Evolutionary conservation across 2,329 filamentous ascomycete genomes (phyloP), one percentile per base, ranked within the genome.

Genomic region (Chaetomiaceae sp.): DNA sequence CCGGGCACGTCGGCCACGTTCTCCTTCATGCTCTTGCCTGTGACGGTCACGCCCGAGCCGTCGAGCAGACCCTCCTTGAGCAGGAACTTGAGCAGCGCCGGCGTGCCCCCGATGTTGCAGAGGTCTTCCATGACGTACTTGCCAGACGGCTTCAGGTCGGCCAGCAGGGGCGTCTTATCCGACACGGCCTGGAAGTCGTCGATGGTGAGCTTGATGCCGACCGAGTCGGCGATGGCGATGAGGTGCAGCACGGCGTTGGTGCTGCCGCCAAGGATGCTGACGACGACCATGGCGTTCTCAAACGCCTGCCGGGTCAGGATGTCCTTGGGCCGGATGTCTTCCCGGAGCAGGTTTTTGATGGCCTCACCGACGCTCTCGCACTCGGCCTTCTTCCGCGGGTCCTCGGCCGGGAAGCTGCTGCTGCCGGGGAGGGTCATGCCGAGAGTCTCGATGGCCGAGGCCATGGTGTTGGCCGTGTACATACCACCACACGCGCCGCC

Each of bases 101-200:
- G 90, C 36, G 91, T 90, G 36, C 91, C 91, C 55, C 91, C 91
- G 59, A 95, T 88, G 59, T 91, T 87, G 74, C 90, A 91, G 54
- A 89, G 72, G 63, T 89, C 86, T 58, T 84, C 88, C 80, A 95
- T 92, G 68, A 91, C 87, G 71, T 90, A 94, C 67, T 89, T 90
- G 51, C 91, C 91, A 5, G 87, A 90, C 2, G 89, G 89, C 75
- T 92, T 91, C 38, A 94, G 76, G 67, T 94, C 88, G 8, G 89
- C 88, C 22, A 94, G 78, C 76, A 91, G 87, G 20, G 89, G 89
- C 17, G 80, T 89, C 45, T 84, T 81, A 74, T 94, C 85, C 0
- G 87, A 90, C 46, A 92, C 87, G 62, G 79, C 75, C 73, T 94
- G 89, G 82, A 92, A 92, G 72, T 94, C 89, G 63, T 94, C 89